Conservation (phyloP, 139 green algal genomes). For the Coelastrella sp. region DNA sequence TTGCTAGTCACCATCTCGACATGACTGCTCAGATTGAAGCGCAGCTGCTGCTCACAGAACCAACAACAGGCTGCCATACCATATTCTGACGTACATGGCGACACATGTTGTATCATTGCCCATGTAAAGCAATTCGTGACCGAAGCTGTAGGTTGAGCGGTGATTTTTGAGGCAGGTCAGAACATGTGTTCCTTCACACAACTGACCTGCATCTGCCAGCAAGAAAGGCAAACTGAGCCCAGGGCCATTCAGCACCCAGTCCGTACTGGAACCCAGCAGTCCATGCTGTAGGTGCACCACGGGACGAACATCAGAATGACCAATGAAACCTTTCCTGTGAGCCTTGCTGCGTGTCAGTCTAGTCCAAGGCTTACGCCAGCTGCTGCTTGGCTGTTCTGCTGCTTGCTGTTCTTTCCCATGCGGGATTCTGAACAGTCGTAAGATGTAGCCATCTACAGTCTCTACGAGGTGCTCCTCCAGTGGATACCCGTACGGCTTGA, state of each 20-base stretch:
- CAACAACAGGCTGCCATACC: too few species aligned
- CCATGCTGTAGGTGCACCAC: slow-evolving; percentile 85
- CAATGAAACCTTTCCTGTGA: too few species aligned
- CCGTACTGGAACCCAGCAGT: slow-evolving; percentile 80
- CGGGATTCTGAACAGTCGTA: slow-evolving; percentile 74
- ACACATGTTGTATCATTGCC: too few species aligned
- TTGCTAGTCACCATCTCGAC: too few species aligned
- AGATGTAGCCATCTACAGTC: slow-evolving; percentile 72
- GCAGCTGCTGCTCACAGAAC: too few species aligned
- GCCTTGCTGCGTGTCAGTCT: too few species aligned
- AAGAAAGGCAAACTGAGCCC: slow-evolving; percentile 74
- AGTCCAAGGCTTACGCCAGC: neutral
- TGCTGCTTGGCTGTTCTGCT: neutral
- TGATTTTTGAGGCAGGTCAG: too few species aligned
- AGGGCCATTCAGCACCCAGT: slow-evolving; percentile 79
- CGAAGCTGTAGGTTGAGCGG: too few species aligned
- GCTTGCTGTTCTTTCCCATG: slow-evolving; percentile 34
- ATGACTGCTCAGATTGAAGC: too few species aligned
- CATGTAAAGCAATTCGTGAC: too few species aligned
- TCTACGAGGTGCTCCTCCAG: slow-evolving; percentile 68
- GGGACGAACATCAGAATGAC: slow-evolving; percentile 38
- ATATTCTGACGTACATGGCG: too few species aligned
- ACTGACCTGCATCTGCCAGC: slow-evolving; percentile 74
- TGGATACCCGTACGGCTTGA: slow-evolving; percentile 60
- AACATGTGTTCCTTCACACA: neutral